These are phyloP conservation scores for Diaporthe sp. DNA, from an alignment of 2,329 filamentous ascomycete genomes.

Conservation along the genomic window DNA sequence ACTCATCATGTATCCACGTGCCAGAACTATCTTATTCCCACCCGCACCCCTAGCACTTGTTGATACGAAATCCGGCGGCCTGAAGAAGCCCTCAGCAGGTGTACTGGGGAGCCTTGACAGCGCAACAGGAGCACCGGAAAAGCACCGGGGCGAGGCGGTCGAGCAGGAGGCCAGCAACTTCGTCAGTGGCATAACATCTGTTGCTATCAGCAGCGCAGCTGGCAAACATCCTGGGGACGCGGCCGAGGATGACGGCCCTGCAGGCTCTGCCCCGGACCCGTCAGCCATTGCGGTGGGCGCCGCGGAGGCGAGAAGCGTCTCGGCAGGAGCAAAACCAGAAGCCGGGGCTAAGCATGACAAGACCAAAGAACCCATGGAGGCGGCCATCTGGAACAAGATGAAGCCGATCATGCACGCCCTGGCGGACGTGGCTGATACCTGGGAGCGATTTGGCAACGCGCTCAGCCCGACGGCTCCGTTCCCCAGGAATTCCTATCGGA, in stretches of 20 bases:
- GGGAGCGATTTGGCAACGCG: conserved; percentile 67
- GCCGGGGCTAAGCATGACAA: conserved; percentile 72
- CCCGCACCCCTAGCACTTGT: conserved; percentile 83
- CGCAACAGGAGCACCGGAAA: conserved; percentile 85
- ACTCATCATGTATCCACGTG: conserved; percentile 75
- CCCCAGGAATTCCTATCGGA: conserved; percentile 63
- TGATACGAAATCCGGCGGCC: conserved; percentile 76
- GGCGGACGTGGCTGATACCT: conserved; percentile 64
- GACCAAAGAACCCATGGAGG: conserved; percentile 83
- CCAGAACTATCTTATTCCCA: conserved; percentile 78
- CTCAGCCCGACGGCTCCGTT: conserved; percentile 77
- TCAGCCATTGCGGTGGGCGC: conserved; percentile 55
- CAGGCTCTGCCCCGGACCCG: conserved; percentile 50
- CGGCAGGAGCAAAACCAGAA: conserved; percentile 62
- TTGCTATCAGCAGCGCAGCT: conserved; percentile 81
- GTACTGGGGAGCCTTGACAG: conserved; percentile 83
- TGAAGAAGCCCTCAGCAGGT: conserved; percentile 83
- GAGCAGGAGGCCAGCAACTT: conserved; percentile 88
- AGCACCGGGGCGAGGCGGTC: conserved; percentile 85
- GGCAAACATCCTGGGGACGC: conserved; percentile 77
- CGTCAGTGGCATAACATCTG: conserved; percentile 78
- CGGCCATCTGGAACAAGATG: conserved; percentile 83
- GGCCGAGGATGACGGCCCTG: conserved; percentile 48
- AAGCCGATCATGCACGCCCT: conserved; percentile 76
- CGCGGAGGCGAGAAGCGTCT: conserved; percentile 58